These are phyloP conservation scores for Eucalyptus globulus DNA, from an alignment of 345 rosid species.

Conservation along the genomic window DNA sequence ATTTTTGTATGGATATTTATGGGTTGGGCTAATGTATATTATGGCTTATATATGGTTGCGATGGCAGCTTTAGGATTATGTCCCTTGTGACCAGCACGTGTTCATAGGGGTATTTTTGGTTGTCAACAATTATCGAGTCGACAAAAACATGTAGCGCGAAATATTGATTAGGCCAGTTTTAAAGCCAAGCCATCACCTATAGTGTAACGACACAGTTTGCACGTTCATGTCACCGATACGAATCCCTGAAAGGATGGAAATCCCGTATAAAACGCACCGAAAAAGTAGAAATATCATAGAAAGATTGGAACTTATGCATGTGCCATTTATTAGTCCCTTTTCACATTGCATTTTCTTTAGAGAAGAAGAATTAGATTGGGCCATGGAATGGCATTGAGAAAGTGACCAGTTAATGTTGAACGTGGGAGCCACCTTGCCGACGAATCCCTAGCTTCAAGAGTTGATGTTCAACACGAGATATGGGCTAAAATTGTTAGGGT, in stretches of 20 bases:
- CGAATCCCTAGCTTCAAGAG: background rate
- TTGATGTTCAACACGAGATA: background rate
- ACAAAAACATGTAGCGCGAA: background rate
- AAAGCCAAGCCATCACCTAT: background rate
- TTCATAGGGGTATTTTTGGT: too few relatives aligned
- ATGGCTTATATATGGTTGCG: too few relatives aligned
- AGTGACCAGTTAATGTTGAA: background rate
- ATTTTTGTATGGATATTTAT: too few relatives aligned
- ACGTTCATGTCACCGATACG: background rate
- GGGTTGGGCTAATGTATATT: too few relatives aligned
- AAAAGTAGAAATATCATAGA: background rate
- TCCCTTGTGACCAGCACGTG: too few relatives aligned
- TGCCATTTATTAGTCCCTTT: background rate
- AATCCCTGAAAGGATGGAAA: background rate
- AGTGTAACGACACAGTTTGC: background rate
- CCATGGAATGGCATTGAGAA: background rate
- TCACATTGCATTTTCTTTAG: background rate
- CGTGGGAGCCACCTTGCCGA: background rate
- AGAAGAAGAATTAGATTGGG: background rate
- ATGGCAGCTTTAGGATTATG: too few relatives aligned
- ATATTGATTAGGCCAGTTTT: background rate
- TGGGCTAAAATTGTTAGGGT: background rate
- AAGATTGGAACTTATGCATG: background rate
- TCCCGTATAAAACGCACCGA: background rate
- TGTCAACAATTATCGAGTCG: background rate